phyloP scores from a whole-genome alignment of 176 grass and related monocot species.

The Triticum urartu region DNA sequence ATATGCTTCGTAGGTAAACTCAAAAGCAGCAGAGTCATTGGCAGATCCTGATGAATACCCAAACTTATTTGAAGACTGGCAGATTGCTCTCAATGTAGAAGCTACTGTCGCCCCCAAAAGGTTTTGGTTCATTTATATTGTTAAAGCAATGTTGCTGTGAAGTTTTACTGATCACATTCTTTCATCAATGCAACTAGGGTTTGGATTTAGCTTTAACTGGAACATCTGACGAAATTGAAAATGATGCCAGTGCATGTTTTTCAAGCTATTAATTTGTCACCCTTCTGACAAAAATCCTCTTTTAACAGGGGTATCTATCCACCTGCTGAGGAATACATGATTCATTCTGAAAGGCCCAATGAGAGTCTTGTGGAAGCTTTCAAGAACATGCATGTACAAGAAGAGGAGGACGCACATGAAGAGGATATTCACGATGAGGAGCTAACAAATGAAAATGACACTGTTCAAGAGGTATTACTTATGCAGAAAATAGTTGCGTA shows the following conservation, averaged over 20 bases:
- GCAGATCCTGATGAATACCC: constrained; percentile 89
- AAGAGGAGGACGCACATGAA: constrained; percentile 64
- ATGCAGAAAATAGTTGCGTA: not conserved
- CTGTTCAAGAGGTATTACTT: constrained; percentile 53
- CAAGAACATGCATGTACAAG: constrained; percentile 76
- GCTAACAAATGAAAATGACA: constrained; percentile 58
- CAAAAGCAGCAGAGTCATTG: constrained; percentile 91
- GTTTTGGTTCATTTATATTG: constrained; percentile 34
- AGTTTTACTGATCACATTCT: constrained; percentile 5
- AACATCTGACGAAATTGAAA: not conserved
- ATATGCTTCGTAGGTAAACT: constrained; percentile 59
- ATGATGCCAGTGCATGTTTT: not conserved
- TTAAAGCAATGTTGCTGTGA: constrained; percentile 13
- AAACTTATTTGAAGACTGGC: constrained; percentile 96
- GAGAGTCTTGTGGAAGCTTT: constrained; percentile 81
- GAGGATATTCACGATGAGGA: constrained; percentile 61
- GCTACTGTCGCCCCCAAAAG: constrained; percentile 53
- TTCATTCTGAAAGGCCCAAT: constrained; percentile 62
- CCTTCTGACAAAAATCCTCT: not conserved
- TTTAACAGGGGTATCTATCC: constrained; percentile 72
- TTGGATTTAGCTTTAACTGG: constrained; percentile 8
- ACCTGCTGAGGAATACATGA: constrained; percentile 69
- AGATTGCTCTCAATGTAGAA: constrained; percentile 91
- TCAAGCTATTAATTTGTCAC: not conserved
- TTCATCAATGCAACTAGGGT: not conserved